A percentile compares a stretch with the other conserved stretches of the same genome.
These are phyloP conservation scores for Entrophospora sp. DNA, from an alignment of 192 early-diverging fungal species.

Conservation along the genomic window DNA sequence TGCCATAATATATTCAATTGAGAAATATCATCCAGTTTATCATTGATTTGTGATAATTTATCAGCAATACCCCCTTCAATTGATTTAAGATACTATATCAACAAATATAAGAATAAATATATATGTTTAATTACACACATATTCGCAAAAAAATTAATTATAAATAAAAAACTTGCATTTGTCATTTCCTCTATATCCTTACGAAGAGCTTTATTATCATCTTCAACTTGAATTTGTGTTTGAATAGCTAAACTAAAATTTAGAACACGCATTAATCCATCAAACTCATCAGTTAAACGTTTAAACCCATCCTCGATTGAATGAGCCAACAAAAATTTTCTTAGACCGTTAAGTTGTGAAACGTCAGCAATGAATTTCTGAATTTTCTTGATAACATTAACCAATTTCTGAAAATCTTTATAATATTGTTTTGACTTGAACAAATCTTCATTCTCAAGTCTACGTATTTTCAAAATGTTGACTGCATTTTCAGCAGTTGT, in stretches of 20 bases:
- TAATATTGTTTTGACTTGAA: slow-evolving; percentile 19
- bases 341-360: slow-evolving; percentile 15
- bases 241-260: slow-evolving; percentile 12
- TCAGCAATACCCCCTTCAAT: slow-evolving; percentile 11
- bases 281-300: slow-evolving; percentile 13
- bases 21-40: slow-evolving; percentile 6
- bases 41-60: neutral
- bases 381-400: slow-evolving; percentile 1
- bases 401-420: slow-evolving; percentile 11
- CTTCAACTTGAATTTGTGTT: slow-evolving; percentile 9
- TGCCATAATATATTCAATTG: slow-evolving; percentile 8
- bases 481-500: slow-evolving; percentile 7
- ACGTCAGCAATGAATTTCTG: slow-evolving; percentile 11
- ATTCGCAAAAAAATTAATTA: neutral
- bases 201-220: neutral
- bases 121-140: neutral
- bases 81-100: neutral
- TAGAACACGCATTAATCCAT: slow-evolving; percentile 3
- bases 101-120: neutral
- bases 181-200: slow-evolving; percentile 3
- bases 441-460: slow-evolving; percentile 10
- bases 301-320: slow-evolving; percentile 7
- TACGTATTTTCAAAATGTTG: slow-evolving; percentile 3
- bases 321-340: slow-evolving; percentile 11
- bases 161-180: neutral